phyloP scores from a whole-genome alignment of 2,329 filamentous ascomycete genomes.

The Cercospora canescens region DNA sequence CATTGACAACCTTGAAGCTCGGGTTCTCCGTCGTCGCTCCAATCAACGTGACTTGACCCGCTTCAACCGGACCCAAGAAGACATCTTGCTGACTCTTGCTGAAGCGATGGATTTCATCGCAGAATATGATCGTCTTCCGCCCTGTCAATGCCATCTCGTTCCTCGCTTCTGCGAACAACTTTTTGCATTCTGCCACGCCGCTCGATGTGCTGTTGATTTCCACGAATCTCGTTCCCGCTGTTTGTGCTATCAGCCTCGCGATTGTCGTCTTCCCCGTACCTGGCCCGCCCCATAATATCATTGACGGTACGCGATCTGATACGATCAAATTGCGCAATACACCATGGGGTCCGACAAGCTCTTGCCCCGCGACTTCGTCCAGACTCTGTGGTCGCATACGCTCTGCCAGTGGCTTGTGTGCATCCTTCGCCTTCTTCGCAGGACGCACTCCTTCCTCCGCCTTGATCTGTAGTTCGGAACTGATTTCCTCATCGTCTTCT shows the following conservation, averaged over 20 bases:
- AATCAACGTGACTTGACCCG: constrained; percentile 85
- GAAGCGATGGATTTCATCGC: constrained; percentile 94
- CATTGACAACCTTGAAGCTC: constrained; percentile 86
- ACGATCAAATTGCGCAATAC: constrained; percentile 85
- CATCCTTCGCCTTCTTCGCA: constrained; percentile 68
- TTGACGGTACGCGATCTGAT: constrained; percentile 80
- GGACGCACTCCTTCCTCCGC: constrained; percentile 42
- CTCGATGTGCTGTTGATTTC: constrained; percentile 94
- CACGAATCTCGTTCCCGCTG: constrained; percentile 81
- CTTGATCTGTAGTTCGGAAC: neutral
- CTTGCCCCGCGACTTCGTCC: constrained; percentile 87
- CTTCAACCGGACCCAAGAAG: constrained; percentile 89
- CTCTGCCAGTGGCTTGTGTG: constrained; percentile 81
- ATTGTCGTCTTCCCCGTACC: constrained; percentile 91
- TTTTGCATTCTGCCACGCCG: constrained; percentile 88
- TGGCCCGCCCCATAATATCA: constrained; percentile 88
- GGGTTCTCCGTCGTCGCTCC: constrained; percentile 98
- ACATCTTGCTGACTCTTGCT: constrained; percentile 92
- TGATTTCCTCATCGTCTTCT: constrained; percentile 26
- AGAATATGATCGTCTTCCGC: constrained; percentile 92
- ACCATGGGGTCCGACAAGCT: constrained; percentile 82
- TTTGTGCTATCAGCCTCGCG: constrained; percentile 81
- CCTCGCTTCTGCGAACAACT: constrained; percentile 80
- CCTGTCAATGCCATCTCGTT: constrained; percentile 80
- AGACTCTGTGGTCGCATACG: constrained; percentile 85